These are phyloP conservation scores for Neurospora crassa DNA, from an alignment of 2,329 filamentous ascomycete genomes.

Conservation along the genomic window DNA sequence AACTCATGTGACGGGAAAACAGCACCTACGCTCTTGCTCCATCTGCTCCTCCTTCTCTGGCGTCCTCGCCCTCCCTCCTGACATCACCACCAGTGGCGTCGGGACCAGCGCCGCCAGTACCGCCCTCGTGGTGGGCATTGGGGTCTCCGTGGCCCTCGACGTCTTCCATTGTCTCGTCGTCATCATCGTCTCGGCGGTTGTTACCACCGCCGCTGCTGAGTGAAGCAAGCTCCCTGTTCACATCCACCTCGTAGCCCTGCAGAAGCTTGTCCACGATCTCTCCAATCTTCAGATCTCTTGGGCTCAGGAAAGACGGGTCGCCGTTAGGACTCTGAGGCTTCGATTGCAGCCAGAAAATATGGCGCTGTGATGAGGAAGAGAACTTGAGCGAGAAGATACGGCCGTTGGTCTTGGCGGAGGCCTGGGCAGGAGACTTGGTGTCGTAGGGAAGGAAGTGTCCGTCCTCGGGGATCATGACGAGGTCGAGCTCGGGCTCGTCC, in stretches of 20 bases:
- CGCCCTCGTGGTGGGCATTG: conserved; percentile 46
- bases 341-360: conserved; percentile 95
- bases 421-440: conserved; percentile 43
- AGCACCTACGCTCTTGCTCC: conserved; percentile 98
- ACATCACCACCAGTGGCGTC: conserved; percentile 87
- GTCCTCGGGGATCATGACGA: conserved; percentile 89
- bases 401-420: conserved; percentile 63
- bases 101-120: conserved; percentile 71
- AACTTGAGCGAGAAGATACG: conserved; percentile 93
- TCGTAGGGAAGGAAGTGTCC: conserved; percentile 80
- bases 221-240: conserved; percentile 60
- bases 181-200: conserved; percentile 38
- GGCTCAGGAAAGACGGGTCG: conserved; percentile 70
- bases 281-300: conserved; percentile 77
- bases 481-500: conserved; percentile 70
- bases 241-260: conserved; percentile 81
- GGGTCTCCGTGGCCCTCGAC: conserved; percentile 55
- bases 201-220: conserved; percentile 46
- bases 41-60: conserved; percentile 88
- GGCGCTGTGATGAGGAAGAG: conserved; percentile 77
- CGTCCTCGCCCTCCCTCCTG: conserved; percentile 77
- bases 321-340: conserved; percentile 64
- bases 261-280: conserved; percentile 77
- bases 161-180: conserved; percentile 73
- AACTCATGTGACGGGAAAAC: conserved; percentile 20